phyloP scores from a whole-genome alignment of 345 rosid species.

The Pistacia atlantica region DNA sequence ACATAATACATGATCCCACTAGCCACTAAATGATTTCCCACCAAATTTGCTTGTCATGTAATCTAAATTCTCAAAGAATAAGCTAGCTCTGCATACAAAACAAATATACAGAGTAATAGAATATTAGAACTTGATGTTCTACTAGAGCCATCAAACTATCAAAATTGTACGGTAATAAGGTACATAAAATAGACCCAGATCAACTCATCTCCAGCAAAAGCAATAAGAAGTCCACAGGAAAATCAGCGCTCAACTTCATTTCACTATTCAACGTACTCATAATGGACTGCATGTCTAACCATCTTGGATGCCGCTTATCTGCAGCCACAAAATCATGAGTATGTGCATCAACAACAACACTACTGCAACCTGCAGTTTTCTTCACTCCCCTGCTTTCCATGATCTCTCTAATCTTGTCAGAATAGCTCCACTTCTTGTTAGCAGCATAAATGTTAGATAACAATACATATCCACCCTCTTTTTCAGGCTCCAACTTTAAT shows the following conservation, averaged over 20 bases:
- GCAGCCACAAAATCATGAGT: constrained; percentile 49
- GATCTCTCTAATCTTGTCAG: constrained; percentile 42
- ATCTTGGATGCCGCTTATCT: constrained; percentile 45
- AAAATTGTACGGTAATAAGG: too few relatives aligned
- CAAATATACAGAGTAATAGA: neutral
- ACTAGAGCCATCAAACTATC: neutral
- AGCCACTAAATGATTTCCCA: too few relatives aligned
- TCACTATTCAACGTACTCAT: constrained; percentile 32
- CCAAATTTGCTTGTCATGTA: too few relatives aligned
- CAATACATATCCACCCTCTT: constrained; percentile 56
- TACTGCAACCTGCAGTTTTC: constrained; percentile 55
- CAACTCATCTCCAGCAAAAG: neutral
- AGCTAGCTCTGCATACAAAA: too few relatives aligned
- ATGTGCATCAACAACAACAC: constrained; percentile 44
- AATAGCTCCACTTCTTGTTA: constrained; percentile 46
- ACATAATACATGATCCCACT: too few relatives aligned
- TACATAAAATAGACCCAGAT: neutral
- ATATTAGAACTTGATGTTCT: neutral
- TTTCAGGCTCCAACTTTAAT: constrained; percentile 59
- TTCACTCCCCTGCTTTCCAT: constrained; percentile 54
- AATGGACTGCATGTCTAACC: constrained; percentile 35
- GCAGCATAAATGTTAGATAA: constrained; percentile 56
- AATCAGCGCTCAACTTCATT: constrained; percentile 29
- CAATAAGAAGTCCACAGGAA: neutral
- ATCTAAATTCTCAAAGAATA: too few relatives aligned